Evolutionary conservation across 1,284 basidiomycete species (phyloP).

Genomic region (Apiotrichum gamsii): DNA sequence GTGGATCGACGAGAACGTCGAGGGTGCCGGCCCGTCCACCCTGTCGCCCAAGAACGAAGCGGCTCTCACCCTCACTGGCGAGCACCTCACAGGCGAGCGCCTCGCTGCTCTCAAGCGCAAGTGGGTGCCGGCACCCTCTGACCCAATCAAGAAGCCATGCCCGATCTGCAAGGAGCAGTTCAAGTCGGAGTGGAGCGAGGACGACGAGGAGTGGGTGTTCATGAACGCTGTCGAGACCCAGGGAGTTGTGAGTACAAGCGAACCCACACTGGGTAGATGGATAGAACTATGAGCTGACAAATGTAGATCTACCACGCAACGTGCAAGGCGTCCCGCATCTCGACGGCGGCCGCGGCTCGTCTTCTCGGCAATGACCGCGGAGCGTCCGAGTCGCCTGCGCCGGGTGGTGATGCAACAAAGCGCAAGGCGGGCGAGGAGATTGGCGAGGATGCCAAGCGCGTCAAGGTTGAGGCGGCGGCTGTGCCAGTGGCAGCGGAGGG

Average conservation of each 20-base stretch:
- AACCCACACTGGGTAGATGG: not conserved
- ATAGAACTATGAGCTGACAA: too few species aligned
- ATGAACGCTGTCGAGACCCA: slow-evolving; percentile 79
- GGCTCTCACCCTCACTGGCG: slow-evolving; percentile 10
- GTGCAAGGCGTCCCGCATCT: slow-evolving; percentile 65
- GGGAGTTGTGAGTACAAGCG: slow-evolving; percentile 59
- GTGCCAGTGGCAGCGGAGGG: too few species aligned
- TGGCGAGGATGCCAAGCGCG: slow-evolving; percentile 18
- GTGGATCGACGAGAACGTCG: slow-evolving; percentile 64
- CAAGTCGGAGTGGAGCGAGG: slow-evolving; percentile 88
- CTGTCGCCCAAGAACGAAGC: slow-evolving; percentile 4
- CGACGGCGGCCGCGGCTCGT: slow-evolving; percentile 22
- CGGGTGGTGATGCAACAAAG: slow-evolving; percentile 10
- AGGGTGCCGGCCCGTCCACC: slow-evolving; percentile 28
- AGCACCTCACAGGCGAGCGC: slow-evolving; percentile 59
- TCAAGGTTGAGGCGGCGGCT: slow-evolving; percentile 18
- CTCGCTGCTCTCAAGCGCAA: slow-evolving; percentile 68
- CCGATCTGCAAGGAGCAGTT: slow-evolving; percentile 94
- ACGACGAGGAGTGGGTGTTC: slow-evolving; percentile 99
- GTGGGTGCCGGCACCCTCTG: slow-evolving; percentile 72
- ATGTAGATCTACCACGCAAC: slow-evolving; percentile 80
- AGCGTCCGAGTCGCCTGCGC: slow-evolving; percentile 6
- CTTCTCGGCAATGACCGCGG: slow-evolving; percentile 16
- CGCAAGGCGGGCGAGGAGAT: slow-evolving; percentile 13
- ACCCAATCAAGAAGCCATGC: slow-evolving; percentile 78